Evolutionary conservation across 140 eudicot species (phyloP).

Genomic region (Flaveria floridana): DNA sequence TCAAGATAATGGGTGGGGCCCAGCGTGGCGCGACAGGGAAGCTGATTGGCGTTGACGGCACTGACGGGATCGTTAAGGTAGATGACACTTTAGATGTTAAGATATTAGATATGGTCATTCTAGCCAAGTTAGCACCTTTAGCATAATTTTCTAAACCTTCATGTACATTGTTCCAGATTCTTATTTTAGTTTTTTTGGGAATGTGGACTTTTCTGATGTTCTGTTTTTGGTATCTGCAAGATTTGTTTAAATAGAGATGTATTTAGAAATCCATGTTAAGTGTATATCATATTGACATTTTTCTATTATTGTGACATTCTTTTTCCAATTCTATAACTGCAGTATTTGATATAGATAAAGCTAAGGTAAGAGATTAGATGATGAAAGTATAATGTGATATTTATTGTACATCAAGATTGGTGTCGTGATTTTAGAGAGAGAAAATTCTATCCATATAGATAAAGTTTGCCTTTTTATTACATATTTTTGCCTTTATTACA

Average conservation of each 20-base stretch:
- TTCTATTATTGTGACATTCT: too few relatives aligned
- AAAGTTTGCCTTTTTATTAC: too few relatives aligned
- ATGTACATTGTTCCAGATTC: conserved; percentile 30
- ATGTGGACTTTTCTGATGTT: not conserved
- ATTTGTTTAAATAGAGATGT: not conserved
- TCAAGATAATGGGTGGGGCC: conserved; percentile 86
- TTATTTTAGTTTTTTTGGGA: not conserved
- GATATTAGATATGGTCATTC: conserved; percentile 70
- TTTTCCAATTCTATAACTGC: not conserved
- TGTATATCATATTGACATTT: too few relatives aligned
- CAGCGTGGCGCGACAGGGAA: conserved; percentile 85
- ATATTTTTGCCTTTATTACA: too few relatives aligned
- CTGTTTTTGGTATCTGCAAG: conserved; percentile 4
- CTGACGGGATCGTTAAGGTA: conserved; percentile 82
- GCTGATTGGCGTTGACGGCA: conserved; percentile 89
- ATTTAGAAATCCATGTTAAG: not conserved
- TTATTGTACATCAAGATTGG: too few relatives aligned
- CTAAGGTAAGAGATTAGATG: too few relatives aligned
- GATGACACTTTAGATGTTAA: conserved; percentile 86
- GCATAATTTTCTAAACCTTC: not conserved
- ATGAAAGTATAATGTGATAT: too few relatives aligned
- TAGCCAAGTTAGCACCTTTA: conserved; percentile 64
- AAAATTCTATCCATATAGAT: too few relatives aligned
- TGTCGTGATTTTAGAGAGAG: too few relatives aligned
- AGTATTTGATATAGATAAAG: too few relatives aligned